Conservation (phyloP, 352 stramenopile species). For the Pythium scleroteichum region DNA sequence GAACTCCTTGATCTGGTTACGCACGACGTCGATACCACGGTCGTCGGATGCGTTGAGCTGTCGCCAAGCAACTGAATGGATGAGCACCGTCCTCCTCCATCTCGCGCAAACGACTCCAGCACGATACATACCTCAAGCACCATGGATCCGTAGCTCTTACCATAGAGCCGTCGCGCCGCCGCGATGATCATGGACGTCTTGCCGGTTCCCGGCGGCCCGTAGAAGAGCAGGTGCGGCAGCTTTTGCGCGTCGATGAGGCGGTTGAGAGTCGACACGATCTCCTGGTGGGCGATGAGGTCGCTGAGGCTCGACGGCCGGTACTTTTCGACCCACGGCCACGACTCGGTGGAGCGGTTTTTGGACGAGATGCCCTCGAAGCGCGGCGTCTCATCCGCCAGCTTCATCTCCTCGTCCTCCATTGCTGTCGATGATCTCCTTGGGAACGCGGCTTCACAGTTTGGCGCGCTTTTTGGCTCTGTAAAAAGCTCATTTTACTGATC, state of each 20-base stretch:
- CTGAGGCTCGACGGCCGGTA: constrained; percentile 94
- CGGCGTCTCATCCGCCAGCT: constrained; percentile 49
- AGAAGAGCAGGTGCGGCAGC: constrained; percentile 97
- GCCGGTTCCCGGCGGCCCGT: constrained; percentile 96
- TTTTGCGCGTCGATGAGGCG: constrained; percentile 96
- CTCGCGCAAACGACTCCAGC: not conserved
- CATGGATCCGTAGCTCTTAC: constrained; percentile 94
- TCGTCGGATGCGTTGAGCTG: constrained; percentile 98
- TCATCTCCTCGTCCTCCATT: constrained; percentile 73
- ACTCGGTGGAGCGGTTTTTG: constrained; percentile 77
- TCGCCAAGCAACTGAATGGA: too few species aligned
- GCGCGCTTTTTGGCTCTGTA: constrained; percentile 18
- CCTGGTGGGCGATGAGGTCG: constrained; percentile 96
- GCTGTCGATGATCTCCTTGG: constrained; percentile 1
- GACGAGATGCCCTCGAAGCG: constrained; percentile 85
- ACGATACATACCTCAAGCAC: constrained; percentile 79
- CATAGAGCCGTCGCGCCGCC: constrained; percentile 94
- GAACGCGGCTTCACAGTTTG: constrained; percentile 4
- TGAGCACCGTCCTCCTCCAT: too few species aligned
- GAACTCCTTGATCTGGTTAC: constrained; percentile 99
- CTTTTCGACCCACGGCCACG: constrained; percentile 98
- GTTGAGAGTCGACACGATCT: constrained; percentile 97
- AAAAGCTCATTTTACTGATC: not conserved
- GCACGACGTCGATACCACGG: constrained; percentile 96
- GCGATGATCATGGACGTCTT: constrained; percentile 98